A percentile compares a stretch with the other conserved stretches of the same genome.
These are phyloP conservation scores for Malus orientalis DNA, from an alignment of 306 rosid species.

Conservation along the genomic window DNA sequence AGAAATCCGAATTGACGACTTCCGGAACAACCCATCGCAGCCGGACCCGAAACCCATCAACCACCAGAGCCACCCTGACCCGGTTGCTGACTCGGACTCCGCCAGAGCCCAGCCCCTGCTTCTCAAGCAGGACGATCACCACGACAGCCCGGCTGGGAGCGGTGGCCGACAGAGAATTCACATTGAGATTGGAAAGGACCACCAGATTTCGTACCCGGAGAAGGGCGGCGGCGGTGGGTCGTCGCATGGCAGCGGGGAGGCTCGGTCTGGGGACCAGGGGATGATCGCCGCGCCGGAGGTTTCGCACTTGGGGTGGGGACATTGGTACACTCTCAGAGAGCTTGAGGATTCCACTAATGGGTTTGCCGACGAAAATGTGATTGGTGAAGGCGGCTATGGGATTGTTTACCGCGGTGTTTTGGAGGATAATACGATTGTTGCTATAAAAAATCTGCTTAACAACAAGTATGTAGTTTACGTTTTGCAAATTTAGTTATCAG, in stretches of 20 bases:
- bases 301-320: constrained; percentile 66
- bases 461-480: constrained; percentile 29
- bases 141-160: constrained; percentile 17
- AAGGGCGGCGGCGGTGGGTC: constrained; percentile 40
- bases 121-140: constrained; percentile 30
- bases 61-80: constrained; percentile 22
- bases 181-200: constrained; percentile 55
- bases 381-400: constrained; percentile 66
- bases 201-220: constrained; percentile 57
- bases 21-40: constrained; percentile 7
- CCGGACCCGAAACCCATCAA: constrained; percentile 22
- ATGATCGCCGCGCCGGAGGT: constrained; percentile 38
- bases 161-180: constrained; percentile 30
- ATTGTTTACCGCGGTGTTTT: constrained; percentile 54
- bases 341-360: constrained; percentile 46
- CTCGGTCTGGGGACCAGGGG: constrained; percentile 43
- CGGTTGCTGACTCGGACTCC: constrained; percentile 27
- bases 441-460: constrained; percentile 50
- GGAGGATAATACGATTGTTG: constrained; percentile 35
- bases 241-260: constrained; percentile 42
- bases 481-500: not conserved
- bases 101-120: constrained; percentile 17
- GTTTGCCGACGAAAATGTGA: constrained; percentile 55
- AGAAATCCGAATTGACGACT: constrained; percentile 44
- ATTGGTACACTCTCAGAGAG: constrained; percentile 61